These are phyloP conservation scores for Dactylonectria estremocensis DNA, from an alignment of 2,329 filamentous ascomycete species.

Conservation along the genomic window DNA sequence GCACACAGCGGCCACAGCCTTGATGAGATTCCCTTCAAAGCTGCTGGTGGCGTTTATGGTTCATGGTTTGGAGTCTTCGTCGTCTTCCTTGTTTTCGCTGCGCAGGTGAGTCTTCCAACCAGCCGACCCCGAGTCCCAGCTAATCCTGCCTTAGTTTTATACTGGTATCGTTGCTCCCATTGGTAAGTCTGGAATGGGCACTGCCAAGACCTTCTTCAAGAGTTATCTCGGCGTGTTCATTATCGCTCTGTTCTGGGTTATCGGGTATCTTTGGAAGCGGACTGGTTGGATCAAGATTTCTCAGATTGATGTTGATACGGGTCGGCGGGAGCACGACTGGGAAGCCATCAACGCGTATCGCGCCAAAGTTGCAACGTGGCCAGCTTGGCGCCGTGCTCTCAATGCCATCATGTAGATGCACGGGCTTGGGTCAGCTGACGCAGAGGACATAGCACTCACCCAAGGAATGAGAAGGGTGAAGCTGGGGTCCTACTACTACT, in stretches of 20 bases:
- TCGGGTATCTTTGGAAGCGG: slow-evolving; percentile 78
- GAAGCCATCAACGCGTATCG: slow-evolving; percentile 72
- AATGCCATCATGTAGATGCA: slow-evolving; percentile 56
- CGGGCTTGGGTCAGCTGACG: no score
- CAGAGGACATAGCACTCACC: no score
- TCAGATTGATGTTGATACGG: slow-evolving; percentile 79
- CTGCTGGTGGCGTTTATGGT: slow-evolving; percentile 73
- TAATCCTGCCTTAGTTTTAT: no score
- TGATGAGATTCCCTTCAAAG: slow-evolving; percentile 76
- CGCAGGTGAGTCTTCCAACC: slow-evolving; percentile 61
- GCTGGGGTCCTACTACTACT: no score
- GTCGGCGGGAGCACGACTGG: slow-evolving; percentile 77
- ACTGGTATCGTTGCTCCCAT: slow-evolving; percentile 60
- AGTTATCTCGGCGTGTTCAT: slow-evolving; percentile 69
- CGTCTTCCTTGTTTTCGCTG: slow-evolving; percentile 68
- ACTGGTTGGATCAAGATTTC: slow-evolving; percentile 69
- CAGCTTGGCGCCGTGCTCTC: slow-evolving; percentile 63
- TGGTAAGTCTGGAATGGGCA: slow-evolving; percentile 53
- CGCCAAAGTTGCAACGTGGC: slow-evolving; percentile 65
- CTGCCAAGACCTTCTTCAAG: slow-evolving; percentile 69
- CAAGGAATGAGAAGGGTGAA: no score
- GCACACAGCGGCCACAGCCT: slow-evolving; percentile 69
- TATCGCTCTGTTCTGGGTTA: slow-evolving; percentile 70
- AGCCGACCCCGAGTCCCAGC: no score
- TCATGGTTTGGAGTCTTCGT: slow-evolving; percentile 75